phyloP scores from a whole-genome alignment of 768 basidiomycete species.

The Psilocybe azurescens region DNA sequence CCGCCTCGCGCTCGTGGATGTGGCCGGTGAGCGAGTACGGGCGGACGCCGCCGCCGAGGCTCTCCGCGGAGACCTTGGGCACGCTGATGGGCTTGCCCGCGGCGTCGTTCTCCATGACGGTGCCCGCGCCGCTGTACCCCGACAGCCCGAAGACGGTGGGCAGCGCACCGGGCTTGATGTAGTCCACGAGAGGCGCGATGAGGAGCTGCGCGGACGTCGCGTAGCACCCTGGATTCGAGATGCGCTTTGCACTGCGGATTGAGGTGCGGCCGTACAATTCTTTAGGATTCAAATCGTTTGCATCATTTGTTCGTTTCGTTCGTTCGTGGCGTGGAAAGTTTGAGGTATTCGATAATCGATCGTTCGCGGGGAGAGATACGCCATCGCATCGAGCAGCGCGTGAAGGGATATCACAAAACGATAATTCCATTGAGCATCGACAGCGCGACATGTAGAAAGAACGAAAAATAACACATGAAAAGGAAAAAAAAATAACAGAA shows the following conservation, averaged over 20 bases:
- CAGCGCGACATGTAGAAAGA: constrained; percentile 4
- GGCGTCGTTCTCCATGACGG: constrained; percentile 68
- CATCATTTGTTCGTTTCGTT: not conserved
- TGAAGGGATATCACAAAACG: not conserved
- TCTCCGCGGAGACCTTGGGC: constrained; percentile 83
- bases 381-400: not conserved
- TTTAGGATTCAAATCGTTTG: constrained; percentile 33
- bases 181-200: constrained; percentile 84
- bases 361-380: not conserved
- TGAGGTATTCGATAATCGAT: not conserved
- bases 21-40: constrained; percentile 96
- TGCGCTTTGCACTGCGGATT: constrained; percentile 76
- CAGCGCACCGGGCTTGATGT: constrained; percentile 61
- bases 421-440: constrained; percentile 7
- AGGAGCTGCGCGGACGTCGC: constrained; percentile 93
- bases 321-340: not conserved
- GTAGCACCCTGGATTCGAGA: constrained; percentile 98
- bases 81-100: constrained; percentile 75
- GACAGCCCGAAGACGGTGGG: constrained; percentile 94
- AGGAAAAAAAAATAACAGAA: constrained; percentile 36
- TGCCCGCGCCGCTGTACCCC: constrained; percentile 96
- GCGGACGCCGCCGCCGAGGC: constrained; percentile 74
- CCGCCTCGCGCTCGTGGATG: constrained; percentile 98
- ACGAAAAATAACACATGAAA: constrained; percentile 14
- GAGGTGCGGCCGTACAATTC: constrained; percentile 84